Base-by-base conservation (phyloP, 495 filamentous ascomycete genomes). In the Neurospora sp. region DNA sequence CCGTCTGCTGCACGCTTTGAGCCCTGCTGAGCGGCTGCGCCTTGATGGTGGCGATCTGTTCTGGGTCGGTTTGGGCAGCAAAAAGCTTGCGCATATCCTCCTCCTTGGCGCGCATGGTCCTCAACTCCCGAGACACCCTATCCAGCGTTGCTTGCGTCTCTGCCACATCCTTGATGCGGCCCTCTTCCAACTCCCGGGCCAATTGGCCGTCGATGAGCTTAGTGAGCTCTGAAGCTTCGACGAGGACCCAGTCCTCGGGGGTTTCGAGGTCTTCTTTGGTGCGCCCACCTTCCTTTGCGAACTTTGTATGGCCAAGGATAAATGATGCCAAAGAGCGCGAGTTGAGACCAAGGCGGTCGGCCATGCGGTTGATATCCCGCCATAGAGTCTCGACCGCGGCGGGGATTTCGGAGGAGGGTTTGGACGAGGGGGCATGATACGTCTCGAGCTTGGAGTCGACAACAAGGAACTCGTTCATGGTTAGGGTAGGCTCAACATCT, bases 361-460 rank as follows among this genome's bases (percentile, higher is more conserved):
- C 88, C 96, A 98, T 99, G 14, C 92, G 92, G 80, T 98, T 98
- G 77, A 97, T 93, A 75, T 98, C 96, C 16, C 93, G 88, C 82
- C 94, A 98, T 1, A 98, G 84, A 35, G 90, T 86, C 79, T 98
- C 96, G 72, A 85, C 80, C 1, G 79, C 79, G n/a, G 66, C 72
- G 2, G 80, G 79, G 0, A 81, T 72, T 39, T 79, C 74, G 23
- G 94, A 92, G 76, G 93, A 89, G 87, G 89, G 66, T n/a, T 69
- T 74, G 27, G 70, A 14, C 5, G 69, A 40, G 42, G 44, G 31
- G 10, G 42, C 10, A 20, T 23, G 37, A 23, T 59, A n/a, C 2
- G 39, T 39, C 69, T 79, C 76, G 4, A 81, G 71, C 44, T 78
- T 78, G 1, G 76, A 73, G 69, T 81, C 75, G 37, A 78, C 78